These are phyloP conservation scores for Dactylorhiza incarnata DNA, from an alignment of 106 monocot genomes.

Conservation along the genomic window DNA sequence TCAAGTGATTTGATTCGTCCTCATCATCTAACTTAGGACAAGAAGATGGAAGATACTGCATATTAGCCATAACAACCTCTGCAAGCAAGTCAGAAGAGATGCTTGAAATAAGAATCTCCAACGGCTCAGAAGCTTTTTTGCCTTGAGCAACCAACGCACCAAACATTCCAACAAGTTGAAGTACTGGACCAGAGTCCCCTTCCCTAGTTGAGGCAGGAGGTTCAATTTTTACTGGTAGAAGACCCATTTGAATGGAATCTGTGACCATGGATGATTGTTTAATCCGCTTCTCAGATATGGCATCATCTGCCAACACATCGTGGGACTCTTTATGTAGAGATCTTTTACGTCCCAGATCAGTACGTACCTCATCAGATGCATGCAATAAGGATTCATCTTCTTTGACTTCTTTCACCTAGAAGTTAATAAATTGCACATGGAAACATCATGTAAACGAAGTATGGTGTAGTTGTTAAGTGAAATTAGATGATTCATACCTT, in stretches of 20 bases:
- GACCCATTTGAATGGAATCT: slow-evolving; percentile 22
- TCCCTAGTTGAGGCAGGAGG: slow-evolving; percentile 17
- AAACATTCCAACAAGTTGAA: slow-evolving; percentile 89
- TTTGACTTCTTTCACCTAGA: slow-evolving; percentile 22
- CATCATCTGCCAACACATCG: slow-evolving; percentile 33
- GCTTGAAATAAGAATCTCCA: slow-evolving; percentile 84
- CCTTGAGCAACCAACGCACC: slow-evolving; percentile 87
- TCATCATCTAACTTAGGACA: slow-evolving; percentile 40
- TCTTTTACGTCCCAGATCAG: slow-evolving; percentile 45
- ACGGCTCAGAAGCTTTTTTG: slow-evolving; percentile 60
- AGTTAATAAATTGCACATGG: slow-evolving; percentile 5
- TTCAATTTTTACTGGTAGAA: slow-evolving; percentile 17
- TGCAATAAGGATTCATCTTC: slow-evolving; percentile 27
- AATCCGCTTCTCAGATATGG: slow-evolving; percentile 38
- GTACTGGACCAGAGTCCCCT: slow-evolving; percentile 58
- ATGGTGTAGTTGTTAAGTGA: not conserved
- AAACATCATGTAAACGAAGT: slow-evolving; percentile 2
- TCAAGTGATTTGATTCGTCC: slow-evolving; percentile 14
- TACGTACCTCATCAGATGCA: slow-evolving; percentile 19
- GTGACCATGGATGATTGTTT: slow-evolving; percentile 18
- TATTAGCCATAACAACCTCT: slow-evolving; percentile 86
- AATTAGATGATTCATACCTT: slow-evolving; percentile 22
- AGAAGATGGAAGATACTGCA: slow-evolving; percentile 54
- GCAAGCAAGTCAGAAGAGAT: slow-evolving; percentile 92
- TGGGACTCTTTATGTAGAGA: slow-evolving; percentile 26